Conservation (phyloP, 2,329 filamentous ascomycete species). For the Cryphonectria naterciae region DNA sequence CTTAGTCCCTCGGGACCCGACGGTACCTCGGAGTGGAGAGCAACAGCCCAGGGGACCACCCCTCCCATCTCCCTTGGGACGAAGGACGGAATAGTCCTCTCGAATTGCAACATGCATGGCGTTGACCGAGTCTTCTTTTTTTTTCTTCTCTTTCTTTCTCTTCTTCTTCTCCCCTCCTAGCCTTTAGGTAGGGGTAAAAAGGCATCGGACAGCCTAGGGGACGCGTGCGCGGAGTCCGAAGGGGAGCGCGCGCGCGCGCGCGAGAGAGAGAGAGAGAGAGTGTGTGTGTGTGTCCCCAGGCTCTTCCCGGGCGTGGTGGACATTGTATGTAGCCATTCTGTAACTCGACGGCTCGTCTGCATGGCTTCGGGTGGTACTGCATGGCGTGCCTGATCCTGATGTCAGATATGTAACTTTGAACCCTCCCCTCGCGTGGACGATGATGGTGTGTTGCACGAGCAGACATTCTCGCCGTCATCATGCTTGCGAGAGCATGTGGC, state of each 20-base stretch:
- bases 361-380: neutral
- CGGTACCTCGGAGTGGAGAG: neutral
- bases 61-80: neutral
- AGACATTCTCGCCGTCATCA: neutral
- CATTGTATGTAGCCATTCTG: neutral
- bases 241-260: no score
- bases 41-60: neutral
- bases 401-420: neutral
- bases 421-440: neutral
- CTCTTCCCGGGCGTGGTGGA: neutral
- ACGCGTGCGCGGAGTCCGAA: conserved; percentile 16
- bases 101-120: conserved; percentile 10
- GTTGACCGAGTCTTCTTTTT: neutral
- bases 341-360: neutral
- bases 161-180: no score
- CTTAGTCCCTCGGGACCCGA: conserved; percentile 18
- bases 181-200: neutral
- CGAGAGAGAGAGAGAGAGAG: no score
- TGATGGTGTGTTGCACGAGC: neutral
- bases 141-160: no score
- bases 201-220: neutral
- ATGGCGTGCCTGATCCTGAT: conserved; percentile 7
- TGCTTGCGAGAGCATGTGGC: neutral
- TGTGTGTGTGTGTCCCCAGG: neutral
- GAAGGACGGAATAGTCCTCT: neutral